Percentiles rank a stretch among this genome's conserved stretches.
Conservation (phyloP, 2,329 filamentous ascomycete genomes). For the Cladosporium sphaerospermum region DNA sequence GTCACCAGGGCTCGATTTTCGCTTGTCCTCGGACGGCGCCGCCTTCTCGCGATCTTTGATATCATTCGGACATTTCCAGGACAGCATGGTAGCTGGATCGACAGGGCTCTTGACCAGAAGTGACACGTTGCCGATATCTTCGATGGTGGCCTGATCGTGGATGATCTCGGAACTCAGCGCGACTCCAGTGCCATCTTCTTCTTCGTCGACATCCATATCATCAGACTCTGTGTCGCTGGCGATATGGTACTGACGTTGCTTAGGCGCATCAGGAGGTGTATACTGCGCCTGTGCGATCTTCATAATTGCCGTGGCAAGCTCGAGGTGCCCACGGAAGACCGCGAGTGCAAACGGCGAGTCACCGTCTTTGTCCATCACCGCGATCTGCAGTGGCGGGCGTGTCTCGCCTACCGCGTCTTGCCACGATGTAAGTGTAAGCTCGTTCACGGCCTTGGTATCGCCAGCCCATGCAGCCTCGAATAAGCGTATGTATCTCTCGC, state of each 20-base stretch:
- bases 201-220: slow-evolving; percentile 27
- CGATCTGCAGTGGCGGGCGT: slow-evolving; percentile 58
- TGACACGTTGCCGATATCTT: slow-evolving; percentile 65
- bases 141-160: slow-evolving; percentile 65
- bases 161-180: slow-evolving; percentile 46
- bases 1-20: slow-evolving; percentile 8
- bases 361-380: slow-evolving; percentile 46
- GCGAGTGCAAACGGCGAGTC: slow-evolving; percentile 64
- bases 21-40: neutral
- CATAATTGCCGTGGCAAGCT: slow-evolving; percentile 59
- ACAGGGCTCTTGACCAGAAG: slow-evolving; percentile 61
- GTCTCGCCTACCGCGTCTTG: slow-evolving; percentile 39
- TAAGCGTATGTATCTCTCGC: slow-evolving; percentile 57
- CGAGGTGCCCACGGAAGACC: slow-evolving; percentile 57
- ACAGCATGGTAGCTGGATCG: slow-evolving; percentile 50
- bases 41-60: too few relatives aligned
- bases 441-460: slow-evolving; percentile 61
- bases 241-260: slow-evolving; percentile 17
- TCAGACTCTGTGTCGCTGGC: slow-evolving; percentile 32
- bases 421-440: slow-evolving; percentile 56
- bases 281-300: slow-evolving; percentile 67
- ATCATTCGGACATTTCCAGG: slow-evolving; percentile 23
- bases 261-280: slow-evolving; percentile 35
- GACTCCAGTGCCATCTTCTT: slow-evolving; percentile 30
- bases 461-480: slow-evolving; percentile 69